Evolutionary conservation across 495 filamentous ascomycete genomes (phyloP).

Genomic region (Aspergillus biplanus): DNA sequence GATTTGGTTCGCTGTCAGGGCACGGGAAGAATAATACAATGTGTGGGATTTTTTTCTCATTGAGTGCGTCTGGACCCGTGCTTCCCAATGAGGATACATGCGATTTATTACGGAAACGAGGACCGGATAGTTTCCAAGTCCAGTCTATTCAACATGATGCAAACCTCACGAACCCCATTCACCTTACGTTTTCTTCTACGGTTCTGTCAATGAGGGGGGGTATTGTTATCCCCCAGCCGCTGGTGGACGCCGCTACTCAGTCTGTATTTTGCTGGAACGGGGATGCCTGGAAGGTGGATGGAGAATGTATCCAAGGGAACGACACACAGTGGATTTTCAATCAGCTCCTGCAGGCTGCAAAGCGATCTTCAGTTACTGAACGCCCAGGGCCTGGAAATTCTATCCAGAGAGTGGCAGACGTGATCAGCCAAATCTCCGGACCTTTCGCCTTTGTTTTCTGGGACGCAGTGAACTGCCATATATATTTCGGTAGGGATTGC

Average conservation of each 20-base stretch:
- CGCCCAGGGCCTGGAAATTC: conserved; percentile 21
- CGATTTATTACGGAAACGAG: conserved; percentile 51
- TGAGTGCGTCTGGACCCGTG: conserved; percentile 38
- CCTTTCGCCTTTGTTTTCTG: conserved; percentile 93
- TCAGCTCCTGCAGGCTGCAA: conserved; percentile 57
- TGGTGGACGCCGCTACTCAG: conserved; percentile 59
- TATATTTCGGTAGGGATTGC: conserved; percentile 85
- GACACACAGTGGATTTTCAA: conserved; percentile 75
- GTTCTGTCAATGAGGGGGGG: conserved; percentile 85
- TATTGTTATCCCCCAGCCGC: conserved; percentile 71
- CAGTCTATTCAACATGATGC: conserved; percentile 17
- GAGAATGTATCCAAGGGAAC: conserved; percentile 62
- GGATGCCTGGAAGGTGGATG: conserved; percentile 85
- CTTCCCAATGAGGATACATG: conserved; percentile 46
- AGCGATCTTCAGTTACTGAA: conserved; percentile 19
- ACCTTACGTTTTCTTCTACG: conserved; percentile 73
- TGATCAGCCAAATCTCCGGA: conserved; percentile 69
- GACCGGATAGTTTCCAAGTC: conserved; percentile 57
- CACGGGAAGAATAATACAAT: conserved; percentile 37
- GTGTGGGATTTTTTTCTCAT: conserved; percentile 69
- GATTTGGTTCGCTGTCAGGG: conserved; percentile 6
- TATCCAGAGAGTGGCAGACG: conserved; percentile 47
- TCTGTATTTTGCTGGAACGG: conserved; percentile 96
- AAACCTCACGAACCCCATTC: conserved; percentile 18
- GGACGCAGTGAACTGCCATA: conserved; percentile 57